These are phyloP conservation scores for Puccinellia tenuiflora DNA, from an alignment of 176 grass and related monocot genomes.

Conservation along the genomic window DNA sequence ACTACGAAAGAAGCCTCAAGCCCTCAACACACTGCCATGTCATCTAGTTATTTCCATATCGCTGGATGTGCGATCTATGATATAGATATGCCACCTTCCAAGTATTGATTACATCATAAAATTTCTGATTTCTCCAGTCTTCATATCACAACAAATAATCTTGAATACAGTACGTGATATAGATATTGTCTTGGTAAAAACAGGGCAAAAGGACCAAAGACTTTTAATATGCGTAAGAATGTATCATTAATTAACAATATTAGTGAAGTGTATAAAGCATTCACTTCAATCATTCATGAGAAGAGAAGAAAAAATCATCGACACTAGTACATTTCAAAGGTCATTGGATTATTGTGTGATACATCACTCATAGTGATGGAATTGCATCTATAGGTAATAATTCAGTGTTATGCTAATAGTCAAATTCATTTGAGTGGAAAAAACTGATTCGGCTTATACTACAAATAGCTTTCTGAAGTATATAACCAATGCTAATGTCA, in stretches of 20 bases:
- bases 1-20: neutral
- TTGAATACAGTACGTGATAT: neutral
- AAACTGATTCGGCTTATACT: neutral
- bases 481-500: neutral
- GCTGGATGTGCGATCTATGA: neutral
- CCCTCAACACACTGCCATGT: neutral
- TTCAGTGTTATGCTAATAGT: neutral
- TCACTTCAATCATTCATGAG: neutral
- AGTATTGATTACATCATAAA: neutral
- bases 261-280: neutral
- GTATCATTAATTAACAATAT: neutral
- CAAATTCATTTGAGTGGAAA: neutral
- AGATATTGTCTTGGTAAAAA: neutral
- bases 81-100: neutral
- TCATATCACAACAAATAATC: neutral
- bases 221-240: neutral
- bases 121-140: neutral
- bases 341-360: neutral
- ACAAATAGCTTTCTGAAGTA: constrained; percentile 3
- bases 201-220: neutral
- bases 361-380: neutral
- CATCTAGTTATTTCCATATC: neutral
- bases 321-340: neutral
- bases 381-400: neutral
- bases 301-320: neutral